phyloP scores from a whole-genome alignment of 306 rosid genomes.

The Trifolium repens region DNA sequence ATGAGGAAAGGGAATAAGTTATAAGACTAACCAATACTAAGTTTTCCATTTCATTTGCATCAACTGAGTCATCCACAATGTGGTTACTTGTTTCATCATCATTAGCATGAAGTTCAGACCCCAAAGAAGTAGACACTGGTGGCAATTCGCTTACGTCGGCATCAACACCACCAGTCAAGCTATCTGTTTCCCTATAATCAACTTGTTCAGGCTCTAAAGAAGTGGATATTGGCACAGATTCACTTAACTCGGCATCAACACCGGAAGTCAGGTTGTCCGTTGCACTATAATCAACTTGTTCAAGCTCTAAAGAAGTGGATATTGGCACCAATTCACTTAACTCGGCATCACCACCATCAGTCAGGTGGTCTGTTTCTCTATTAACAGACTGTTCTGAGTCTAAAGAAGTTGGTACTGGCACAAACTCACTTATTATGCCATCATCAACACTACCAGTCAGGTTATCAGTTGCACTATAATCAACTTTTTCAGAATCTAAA shows the following conservation, averaged over 20 bases:
- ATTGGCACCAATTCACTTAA: neutral
- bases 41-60: constrained; percentile 41
- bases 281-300: constrained; percentile 1
- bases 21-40: constrained; percentile 43
- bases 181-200: neutral
- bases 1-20: constrained; percentile 9
- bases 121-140: constrained; percentile 21
- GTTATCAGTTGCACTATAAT: neutral
- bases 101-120: constrained; percentile 35
- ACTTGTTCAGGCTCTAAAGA: constrained; percentile 28
- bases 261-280: constrained; percentile 10
- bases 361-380: neutral
- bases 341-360: neutral
- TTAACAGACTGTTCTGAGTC: constrained; percentile 25
- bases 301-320: constrained; percentile 30
- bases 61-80: constrained; percentile 36
- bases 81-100: constrained; percentile 42
- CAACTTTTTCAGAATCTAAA: constrained; percentile 26
- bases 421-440: neutral
- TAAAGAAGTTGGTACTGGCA: constrained; percentile 19
- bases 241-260: constrained; percentile 23
- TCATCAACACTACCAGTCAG: constrained; percentile 12
- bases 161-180: constrained; percentile 20
- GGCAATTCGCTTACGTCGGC: neutral
- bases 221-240: constrained; percentile 23